Percentiles rank a stretch among this genome's conserved stretches.
phyloP scores from a whole-genome alignment of 208 protist species.

The Crithidia bombi region DNA sequence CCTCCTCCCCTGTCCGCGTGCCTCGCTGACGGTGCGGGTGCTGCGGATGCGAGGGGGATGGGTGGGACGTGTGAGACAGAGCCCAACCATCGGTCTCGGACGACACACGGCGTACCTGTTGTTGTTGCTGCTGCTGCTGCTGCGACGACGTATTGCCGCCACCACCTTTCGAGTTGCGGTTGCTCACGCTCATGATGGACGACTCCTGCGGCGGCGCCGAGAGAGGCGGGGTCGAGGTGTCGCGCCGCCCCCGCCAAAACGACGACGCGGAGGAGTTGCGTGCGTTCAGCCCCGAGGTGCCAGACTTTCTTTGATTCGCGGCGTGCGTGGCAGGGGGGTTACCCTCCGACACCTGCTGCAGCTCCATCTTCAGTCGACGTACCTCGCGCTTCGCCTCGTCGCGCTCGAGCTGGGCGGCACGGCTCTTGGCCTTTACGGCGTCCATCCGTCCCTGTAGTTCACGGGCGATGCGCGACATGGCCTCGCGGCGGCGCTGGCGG shows the following conservation, averaged over 20 bases:
- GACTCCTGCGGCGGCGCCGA: not conserved
- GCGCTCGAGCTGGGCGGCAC: constrained; percentile 69
- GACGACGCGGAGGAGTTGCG: constrained; percentile 8
- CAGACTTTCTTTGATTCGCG: not conserved
- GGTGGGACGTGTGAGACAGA: no score
- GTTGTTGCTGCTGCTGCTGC: not conserved
- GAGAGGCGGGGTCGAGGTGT: constrained; percentile 6
- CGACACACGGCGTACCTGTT: no score
- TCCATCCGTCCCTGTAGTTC: constrained; percentile 81
- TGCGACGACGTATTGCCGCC: not conserved
- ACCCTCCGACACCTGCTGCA: constrained; percentile 37
- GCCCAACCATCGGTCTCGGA: not conserved
- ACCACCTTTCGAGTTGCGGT: not conserved
- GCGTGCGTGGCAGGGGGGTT: not conserved
- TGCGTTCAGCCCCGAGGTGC: not conserved
- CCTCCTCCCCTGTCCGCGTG: not conserved
- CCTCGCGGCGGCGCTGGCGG: constrained; percentile 53
- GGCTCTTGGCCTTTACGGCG: constrained; percentile 66
- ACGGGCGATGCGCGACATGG: constrained; percentile 70
- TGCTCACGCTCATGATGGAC: constrained; percentile 8
- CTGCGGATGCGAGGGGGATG: not conserved
- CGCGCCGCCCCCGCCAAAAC: not conserved
- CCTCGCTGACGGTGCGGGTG: not conserved
- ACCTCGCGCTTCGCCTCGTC: constrained; percentile 60
- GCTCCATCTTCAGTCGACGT: constrained; percentile 48